Evolutionary conservation across 441 rosid species (phyloP), one percentile per base, ranked within the genome.

Genomic region (Aleurites moluccanus): DNA sequence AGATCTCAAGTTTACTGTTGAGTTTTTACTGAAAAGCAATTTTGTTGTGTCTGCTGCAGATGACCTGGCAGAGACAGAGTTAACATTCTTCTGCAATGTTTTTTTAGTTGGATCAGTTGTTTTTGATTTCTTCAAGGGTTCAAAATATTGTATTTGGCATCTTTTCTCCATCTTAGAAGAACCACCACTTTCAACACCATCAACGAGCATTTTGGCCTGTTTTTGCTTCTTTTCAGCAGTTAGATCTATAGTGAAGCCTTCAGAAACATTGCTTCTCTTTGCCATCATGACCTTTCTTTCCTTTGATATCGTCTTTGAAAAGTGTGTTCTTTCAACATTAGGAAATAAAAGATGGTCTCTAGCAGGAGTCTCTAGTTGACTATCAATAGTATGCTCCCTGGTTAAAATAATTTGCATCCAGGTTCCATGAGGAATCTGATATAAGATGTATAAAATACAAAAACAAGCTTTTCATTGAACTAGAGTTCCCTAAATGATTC

Each of bases 261-360:
- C 79, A 28, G 79, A 75, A 67, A 33, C 20, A 25, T 76, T 15
- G 21, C 52, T 76, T 66, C 69, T 69, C 74, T 72, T 77, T 21
- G 33, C 33, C 2, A 30, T 1, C 33, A 30, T 30, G 33, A 30
- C 33, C 33, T 30, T 30, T 42, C 47, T 42, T 42, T 42, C 11
- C 11, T 68, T 66, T 27, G 62, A 62, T 60, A 55, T 63, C 35
- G 74, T 60, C 70, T 64, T 79, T 2, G 67, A 23, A 56, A 65
- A 72, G 42, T 4, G 70, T 60, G 76, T 83, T 79, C 76, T 77
- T 75, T 82, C 78, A 67, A 53, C 73, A 72, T 61, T 70, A 35
- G 91, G 94, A 85, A 87, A 91, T 63, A 76, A 64, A 73, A 88
- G 67, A 85, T 88, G 94, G 86, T 88, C 80, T 77, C 93, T 91